phyloP scores from a whole-genome alignment of 2,329 filamentous ascomycete species.

The Neonectria punicea region DNA sequence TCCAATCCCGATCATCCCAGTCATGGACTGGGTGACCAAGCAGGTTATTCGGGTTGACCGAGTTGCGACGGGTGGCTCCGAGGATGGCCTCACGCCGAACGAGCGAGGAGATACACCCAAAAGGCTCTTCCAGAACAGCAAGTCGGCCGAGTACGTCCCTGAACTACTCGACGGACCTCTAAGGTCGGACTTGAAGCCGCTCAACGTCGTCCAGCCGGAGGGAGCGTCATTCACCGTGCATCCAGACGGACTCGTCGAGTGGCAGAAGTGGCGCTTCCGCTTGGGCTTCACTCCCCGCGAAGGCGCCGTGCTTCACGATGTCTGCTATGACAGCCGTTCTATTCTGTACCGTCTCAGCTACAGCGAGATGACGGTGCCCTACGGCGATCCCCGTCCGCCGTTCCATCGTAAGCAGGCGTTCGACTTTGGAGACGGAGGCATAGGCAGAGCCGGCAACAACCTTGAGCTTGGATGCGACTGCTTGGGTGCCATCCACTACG shows the following conservation, averaged over 20 bases:
- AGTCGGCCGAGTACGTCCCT: slow-evolving; percentile 57
- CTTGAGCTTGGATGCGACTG: slow-evolving; percentile 77
- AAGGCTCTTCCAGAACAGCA: slow-evolving; percentile 47
- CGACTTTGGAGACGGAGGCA: slow-evolving; percentile 75
- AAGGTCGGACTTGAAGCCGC: slow-evolving; percentile 70
- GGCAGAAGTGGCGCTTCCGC: slow-evolving; percentile 78
- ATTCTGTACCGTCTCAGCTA: slow-evolving; percentile 74
- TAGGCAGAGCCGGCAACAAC: slow-evolving; percentile 75
- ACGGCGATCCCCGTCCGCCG: slow-evolving; percentile 72
- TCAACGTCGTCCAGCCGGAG: slow-evolving; percentile 77
- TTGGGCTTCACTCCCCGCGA: slow-evolving; percentile 76
- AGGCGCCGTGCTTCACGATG: slow-evolving; percentile 76
- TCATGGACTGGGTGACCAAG: slow-evolving; percentile 67
- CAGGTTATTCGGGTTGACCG: slow-evolving; percentile 67
- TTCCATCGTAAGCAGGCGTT: slow-evolving; percentile 78
- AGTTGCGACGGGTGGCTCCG: slow-evolving; percentile 59
- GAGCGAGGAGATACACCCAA: slow-evolving; percentile 51
- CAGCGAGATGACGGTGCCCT: slow-evolving; percentile 77
- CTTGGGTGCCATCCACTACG: slow-evolving; percentile 72
- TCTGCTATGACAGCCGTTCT: slow-evolving; percentile 72
- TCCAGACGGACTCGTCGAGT: slow-evolving; percentile 58
- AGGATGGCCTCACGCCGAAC: slow-evolving; percentile 56
- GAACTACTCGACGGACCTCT: slow-evolving; percentile 60
- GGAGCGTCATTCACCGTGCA: slow-evolving; percentile 72
- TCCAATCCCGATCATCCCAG: slow-evolving; percentile 67